Conservation (phyloP, 1,139 yeast species). For the Diutina ranongensis region DNA sequence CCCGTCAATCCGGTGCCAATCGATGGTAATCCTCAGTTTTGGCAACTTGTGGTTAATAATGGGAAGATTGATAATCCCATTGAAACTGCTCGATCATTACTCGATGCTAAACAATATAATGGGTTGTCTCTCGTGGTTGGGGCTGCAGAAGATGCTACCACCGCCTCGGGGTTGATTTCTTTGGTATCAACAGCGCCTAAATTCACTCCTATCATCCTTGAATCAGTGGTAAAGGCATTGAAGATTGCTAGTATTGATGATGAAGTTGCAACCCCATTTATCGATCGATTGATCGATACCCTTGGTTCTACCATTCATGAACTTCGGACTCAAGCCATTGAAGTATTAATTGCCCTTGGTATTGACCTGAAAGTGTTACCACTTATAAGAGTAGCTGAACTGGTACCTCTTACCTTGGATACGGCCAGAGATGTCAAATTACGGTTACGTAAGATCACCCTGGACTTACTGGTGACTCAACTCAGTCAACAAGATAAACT, state of each 20-base stretch:
- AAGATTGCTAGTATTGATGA: neutral
- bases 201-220: neutral
- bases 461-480: neutral
- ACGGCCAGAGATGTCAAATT: neutral
- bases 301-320: neutral
- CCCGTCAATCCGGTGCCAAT: neutral
- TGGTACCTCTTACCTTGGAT: slow-evolving; percentile 2
- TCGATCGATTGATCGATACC: neutral
- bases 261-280: neutral
- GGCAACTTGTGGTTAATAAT: neutral
- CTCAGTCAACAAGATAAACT: neutral
- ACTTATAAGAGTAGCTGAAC: neutral
- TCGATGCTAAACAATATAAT: neutral
- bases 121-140: neutral
- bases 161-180: neutral
- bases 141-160: neutral
- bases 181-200: neutral
- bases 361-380: neutral
- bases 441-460: neutral
- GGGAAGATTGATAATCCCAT: neutral
- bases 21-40: neutral
- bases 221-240: neutral
- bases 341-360: neutral
- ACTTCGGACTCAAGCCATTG: neutral
- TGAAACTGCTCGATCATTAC: neutral